Evolutionary conservation across 2,329 filamentous ascomycete genomes (phyloP), one percentile per base, ranked within the genome.

Genomic region (Cladosporium sp.): DNA sequence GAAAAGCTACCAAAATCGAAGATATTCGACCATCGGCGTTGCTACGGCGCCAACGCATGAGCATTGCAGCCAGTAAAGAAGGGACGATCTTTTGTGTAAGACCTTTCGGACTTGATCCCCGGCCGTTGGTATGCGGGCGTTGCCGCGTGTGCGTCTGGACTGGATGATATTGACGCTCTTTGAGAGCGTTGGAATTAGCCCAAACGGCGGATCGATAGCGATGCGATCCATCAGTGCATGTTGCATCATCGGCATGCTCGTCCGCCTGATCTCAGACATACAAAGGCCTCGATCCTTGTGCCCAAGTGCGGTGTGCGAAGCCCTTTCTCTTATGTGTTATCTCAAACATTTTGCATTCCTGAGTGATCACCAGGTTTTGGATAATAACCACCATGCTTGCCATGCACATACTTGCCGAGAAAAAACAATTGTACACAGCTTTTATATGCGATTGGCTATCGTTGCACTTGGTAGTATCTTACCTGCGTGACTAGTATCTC

Each of bases 1-100:
- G 46, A 39, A n/a, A n/a, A 61, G 46, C 46, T 61, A 61, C 58
- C 43, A 61, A 23, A 34, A 23, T 61, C 58, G 2, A n/a, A 46
- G 51, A 28, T 21, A 21, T 32, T 21, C 21, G 14, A 58, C 32
- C 34, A 43, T 10, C 51, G 18, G n/a, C 51, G 60, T 63, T 63
- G 60, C 60, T 56, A 63, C 60, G 60, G 60, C 21, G 49, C 32
- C 60, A 43, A 30, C 48, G 25, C 16, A 43, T 16, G 59, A 62
- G 48, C 46, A 53, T 53, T 21, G 26, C 28, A 54, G 51, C 51
- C 51, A 30, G 18, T 25, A 25, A 39, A 18, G 25, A 56, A 63
- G 51, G 51, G 51, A 54, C 18, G 18, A 21, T 54, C n/a, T n/a
- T 49, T 8, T n/a, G 49, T n/a, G 49, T 28, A 21, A 54, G 30